Base-by-base conservation (phyloP, 2,329 filamentous ascomycete genomes). In the Knufia fluminis region DNA sequence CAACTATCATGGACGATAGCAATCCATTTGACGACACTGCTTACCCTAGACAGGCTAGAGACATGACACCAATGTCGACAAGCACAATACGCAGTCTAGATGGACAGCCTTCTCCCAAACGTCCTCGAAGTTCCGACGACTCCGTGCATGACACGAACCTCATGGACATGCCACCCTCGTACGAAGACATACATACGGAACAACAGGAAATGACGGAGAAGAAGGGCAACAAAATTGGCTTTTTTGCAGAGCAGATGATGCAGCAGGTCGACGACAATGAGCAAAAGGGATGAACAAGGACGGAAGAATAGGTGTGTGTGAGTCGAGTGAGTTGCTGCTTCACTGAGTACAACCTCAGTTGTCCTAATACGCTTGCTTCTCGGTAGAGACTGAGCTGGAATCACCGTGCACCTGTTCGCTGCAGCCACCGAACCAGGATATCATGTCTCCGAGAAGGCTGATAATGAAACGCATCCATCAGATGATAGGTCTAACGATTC, bases 171-270 rank as follows among this genome's bases (percentile, higher is more conserved):
- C 54, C 51, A 23, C 57, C 63, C 12, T 61, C 59, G 6, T 69
- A 68, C 46, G 66, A 66, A 28, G 60, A 64, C 17, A 60, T 63
- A 22, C 54, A 49, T 24, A 55, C 19, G 3, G 16, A 54, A 19
- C 59, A 54, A 9, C 64, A 64, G 46, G 68, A 71, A 55, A 70
- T 70, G 68, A 56, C 66, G 51, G 66, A 71, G 57, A 64, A 57
- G 50, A 53, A 49, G 41, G 54, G 51, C 8, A 58, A 55, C 38
- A 59, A 57, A 47, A 59, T 59, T 38, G 57, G 54, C 20, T 44
- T 54, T 14, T 51, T 58, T 31, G 54, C 57, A 3, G 56, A 59
- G 33, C 48, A 55, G 46, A 49, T 59, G 48, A 50, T 57, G 10
- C 51, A 59, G 42, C 55, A 52, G 35, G 57, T 55, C 44, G 55